Conservation (phyloP, 1,139 yeast genomes). For the Protomyces arabidopsidicola region DNA sequence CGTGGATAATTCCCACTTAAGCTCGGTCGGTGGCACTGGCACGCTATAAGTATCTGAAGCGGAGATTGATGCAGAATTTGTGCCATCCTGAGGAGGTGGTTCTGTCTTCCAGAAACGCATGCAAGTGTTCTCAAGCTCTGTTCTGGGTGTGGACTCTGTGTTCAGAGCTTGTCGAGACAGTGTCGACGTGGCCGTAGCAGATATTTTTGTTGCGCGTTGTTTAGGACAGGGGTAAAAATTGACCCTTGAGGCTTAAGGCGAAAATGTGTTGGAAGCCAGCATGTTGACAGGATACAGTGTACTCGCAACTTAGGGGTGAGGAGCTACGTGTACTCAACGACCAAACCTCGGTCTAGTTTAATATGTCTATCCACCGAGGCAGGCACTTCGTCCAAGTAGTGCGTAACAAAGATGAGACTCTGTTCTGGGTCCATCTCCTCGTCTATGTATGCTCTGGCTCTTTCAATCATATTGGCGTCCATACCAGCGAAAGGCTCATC, state of each 20-base stretch:
- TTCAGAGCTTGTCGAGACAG: no score
- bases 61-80: background rate
- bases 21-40: background rate
- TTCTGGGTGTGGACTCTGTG: background rate
- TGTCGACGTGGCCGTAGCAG: no score
- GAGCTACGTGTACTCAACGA: background rate
- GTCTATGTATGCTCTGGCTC: slow-evolving; percentile 63
- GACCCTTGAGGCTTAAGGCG: no score
- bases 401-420: slow-evolving; percentile 54
- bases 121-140: background rate
- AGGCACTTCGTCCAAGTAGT: slow-evolving; percentile 61
- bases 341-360: slow-evolving; percentile 31
- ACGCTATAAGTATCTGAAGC: background rate
- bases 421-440: slow-evolving; percentile 55
- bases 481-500: slow-evolving; percentile 94
- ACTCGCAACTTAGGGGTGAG: no score
- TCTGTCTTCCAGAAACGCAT: background rate
- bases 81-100: background rate
- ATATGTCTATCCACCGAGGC: slow-evolving; percentile 40
- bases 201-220: no score
- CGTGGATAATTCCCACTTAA: slow-evolving; percentile 21
- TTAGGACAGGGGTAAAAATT: no score
- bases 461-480: slow-evolving; percentile 61
- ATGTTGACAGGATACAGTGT: no score
- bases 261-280: no score